Conservation (phyloP, 495 filamentous ascomycete species). For the Xylaria castorea region DNA sequence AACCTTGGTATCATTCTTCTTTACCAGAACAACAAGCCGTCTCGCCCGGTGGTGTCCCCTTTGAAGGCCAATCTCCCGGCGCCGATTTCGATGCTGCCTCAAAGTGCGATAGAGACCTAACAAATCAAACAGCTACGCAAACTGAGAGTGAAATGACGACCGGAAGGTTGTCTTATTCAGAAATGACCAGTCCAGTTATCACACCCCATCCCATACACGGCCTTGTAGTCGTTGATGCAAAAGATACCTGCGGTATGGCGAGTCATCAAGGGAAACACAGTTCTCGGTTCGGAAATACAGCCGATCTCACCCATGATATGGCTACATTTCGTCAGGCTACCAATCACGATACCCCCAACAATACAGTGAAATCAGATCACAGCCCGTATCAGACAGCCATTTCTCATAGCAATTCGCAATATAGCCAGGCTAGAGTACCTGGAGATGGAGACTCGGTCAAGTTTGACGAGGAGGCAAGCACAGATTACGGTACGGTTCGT, state of each 20-base stretch:
- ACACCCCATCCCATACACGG: neutral
- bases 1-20: neutral
- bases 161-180: neutral
- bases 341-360: neutral
- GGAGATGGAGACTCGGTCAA: neutral
- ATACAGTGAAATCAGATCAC: neutral
- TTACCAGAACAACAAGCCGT: too few relatives aligned
- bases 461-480: neutral
- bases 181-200: neutral
- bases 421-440: neutral
- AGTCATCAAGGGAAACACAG: neutral
- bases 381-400: neutral
- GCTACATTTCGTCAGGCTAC: neutral
- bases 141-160: neutral
- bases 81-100: neutral
- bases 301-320: neutral
- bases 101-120: neutral
- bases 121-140: neutral
- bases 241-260: neutral
- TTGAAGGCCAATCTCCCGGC: neutral
- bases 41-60: neutral
- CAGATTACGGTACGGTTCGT: constrained; percentile 25
- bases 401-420: neutral
- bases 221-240: neutral
- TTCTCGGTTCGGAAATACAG: neutral